These are phyloP conservation scores for Paradendryphiella salina DNA, from an alignment of 2,329 filamentous ascomycete species.

Conservation along the genomic window DNA sequence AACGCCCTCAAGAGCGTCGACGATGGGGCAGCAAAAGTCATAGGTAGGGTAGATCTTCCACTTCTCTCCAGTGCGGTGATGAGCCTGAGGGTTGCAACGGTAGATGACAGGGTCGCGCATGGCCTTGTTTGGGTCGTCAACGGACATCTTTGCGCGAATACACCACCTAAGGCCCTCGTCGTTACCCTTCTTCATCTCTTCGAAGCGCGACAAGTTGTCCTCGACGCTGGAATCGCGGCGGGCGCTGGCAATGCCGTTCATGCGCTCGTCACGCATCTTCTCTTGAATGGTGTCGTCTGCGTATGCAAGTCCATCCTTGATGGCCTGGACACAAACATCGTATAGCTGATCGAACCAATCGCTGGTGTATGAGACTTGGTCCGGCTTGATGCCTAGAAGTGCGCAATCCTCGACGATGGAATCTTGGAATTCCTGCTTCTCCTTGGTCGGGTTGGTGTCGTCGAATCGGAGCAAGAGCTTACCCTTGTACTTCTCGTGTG, in stretches of 20 bases:
- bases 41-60: slow-evolving; percentile 91
- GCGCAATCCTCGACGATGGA: slow-evolving; percentile 88
- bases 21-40: slow-evolving; percentile 81
- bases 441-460: slow-evolving; percentile 95
- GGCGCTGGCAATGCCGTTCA: slow-evolving; percentile 79
- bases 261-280: slow-evolving; percentile 81
- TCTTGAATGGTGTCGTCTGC: slow-evolving; percentile 93
- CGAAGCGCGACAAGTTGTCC: slow-evolving; percentile 82
- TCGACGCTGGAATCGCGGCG: slow-evolving; percentile 77
- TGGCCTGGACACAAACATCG: slow-evolving; percentile 79
- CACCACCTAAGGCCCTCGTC: slow-evolving; percentile 82
- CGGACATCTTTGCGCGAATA: slow-evolving; percentile 91
- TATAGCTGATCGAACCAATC: slow-evolving; percentile 96
- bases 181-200: slow-evolving; percentile 88
- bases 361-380: slow-evolving; percentile 84
- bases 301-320: slow-evolving; percentile 86
- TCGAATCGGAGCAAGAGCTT: slow-evolving; percentile 91
- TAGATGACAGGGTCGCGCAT: slow-evolving; percentile 97
- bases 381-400: slow-evolving; percentile 88
- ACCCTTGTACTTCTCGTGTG: slow-evolving; percentile 88
- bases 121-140: slow-evolving; percentile 91
- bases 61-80: slow-evolving; percentile 76
- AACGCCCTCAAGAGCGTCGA: slow-evolving; percentile 79
- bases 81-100: slow-evolving; percentile 75
- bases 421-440: slow-evolving; percentile 96